phyloP scores from a whole-genome alignment of 2,329 filamentous ascomycete genomes.

The Colletotrichum gloeosporioides region DNA sequence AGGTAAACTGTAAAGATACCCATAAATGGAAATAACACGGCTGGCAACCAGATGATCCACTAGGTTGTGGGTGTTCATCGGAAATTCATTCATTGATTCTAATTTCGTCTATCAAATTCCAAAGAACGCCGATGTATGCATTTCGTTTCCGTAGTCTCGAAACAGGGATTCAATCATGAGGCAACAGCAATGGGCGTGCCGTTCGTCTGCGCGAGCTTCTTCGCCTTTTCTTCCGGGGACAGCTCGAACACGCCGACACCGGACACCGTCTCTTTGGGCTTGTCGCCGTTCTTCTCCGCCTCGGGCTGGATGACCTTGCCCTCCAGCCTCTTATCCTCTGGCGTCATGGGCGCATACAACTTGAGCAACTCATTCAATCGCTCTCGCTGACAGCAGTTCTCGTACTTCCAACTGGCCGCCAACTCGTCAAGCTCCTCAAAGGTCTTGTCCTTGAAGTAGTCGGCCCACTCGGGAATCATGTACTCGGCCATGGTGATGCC shows the following conservation, averaged over 20 bases:
- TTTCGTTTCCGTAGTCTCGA: not conserved
- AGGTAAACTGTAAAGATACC: not conserved
- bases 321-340: constrained; percentile 25
- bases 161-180: not conserved
- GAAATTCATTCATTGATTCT: not conserved
- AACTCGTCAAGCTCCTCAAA: constrained; percentile 50
- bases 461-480: constrained; percentile 51
- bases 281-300: not conserved
- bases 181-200: not conserved
- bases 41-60: not conserved
- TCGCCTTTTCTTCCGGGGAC: constrained; percentile 29
- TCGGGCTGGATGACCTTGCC: constrained; percentile 31
- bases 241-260: constrained; percentile 34
- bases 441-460: constrained; percentile 46
- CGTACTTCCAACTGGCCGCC: constrained; percentile 53
- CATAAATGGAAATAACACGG: not conserved
- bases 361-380: constrained; percentile 44
- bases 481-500: constrained; percentile 41
- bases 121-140: not conserved
- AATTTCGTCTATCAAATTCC: not conserved
- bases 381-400: constrained; percentile 53
- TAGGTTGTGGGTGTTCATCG: not conserved
- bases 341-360: constrained; percentile 28
- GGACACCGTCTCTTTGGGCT: constrained; percentile 25
- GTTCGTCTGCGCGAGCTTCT: constrained; percentile 1